Percentiles rank a stretch among this genome's conserved stretches.
Conservation (phyloP, 2,329 filamentous ascomycete species). For the Neonectria ditissima region DNA sequence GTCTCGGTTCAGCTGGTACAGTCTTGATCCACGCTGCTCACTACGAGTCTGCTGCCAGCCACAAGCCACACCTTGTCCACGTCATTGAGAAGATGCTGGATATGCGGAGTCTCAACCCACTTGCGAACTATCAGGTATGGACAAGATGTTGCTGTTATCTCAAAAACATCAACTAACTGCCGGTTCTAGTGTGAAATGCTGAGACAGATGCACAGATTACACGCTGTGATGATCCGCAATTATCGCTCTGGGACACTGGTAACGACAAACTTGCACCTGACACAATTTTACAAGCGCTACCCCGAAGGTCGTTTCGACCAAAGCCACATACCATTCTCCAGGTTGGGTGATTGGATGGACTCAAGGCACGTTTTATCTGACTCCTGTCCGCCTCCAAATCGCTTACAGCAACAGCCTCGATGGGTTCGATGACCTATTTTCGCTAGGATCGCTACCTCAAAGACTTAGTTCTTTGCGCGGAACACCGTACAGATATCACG, state of each 20-base stretch:
- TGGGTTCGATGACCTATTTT: conserved; percentile 26
- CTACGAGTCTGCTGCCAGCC: conserved; percentile 11
- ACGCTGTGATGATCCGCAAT: conserved; percentile 24
- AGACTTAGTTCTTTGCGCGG: conserved; percentile 15
- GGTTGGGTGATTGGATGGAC: conserved; percentile 20
- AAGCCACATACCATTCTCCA: conserved; percentile 27
- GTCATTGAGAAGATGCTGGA: conserved; percentile 18
- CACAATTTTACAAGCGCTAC: conserved; percentile 31
- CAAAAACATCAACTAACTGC: background rate
- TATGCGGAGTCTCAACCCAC: conserved; percentile 15
- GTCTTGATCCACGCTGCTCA: conserved; percentile 28
- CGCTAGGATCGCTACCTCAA: conserved; percentile 7
- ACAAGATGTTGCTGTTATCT: background rate
- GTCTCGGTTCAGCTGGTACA: conserved; percentile 25
- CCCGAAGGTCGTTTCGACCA: conserved; percentile 26
- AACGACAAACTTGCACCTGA: conserved; percentile 27
- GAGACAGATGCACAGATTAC: conserved; percentile 25
- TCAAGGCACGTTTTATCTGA: conserved; percentile 1
- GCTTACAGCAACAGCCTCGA: conserved; percentile 22
- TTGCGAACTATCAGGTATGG: conserved; percentile 22
- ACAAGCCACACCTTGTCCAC: conserved; percentile 2
- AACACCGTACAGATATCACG: conserved; percentile 17
- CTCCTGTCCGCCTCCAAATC: no score
- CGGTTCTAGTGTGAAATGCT: conserved; percentile 22
- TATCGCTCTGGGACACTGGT: conserved; percentile 25